Evolutionary conservation across 23 red algal genomes (phyloP), one percentile per base, ranked within the genome.

Genomic region (Gracilaria gracilis): DNA sequence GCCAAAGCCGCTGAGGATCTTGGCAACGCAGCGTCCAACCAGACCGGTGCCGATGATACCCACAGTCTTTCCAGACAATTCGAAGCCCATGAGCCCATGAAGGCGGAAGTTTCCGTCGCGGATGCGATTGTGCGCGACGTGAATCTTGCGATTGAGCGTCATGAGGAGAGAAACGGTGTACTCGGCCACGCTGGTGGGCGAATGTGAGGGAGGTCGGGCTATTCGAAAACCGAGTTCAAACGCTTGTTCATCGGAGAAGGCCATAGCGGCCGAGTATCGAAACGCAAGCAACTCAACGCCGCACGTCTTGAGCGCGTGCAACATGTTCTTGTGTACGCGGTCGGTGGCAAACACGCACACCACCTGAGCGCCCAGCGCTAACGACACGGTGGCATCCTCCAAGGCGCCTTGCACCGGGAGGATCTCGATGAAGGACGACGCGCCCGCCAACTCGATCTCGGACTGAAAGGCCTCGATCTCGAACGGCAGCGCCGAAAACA

Each of bases 71-170:
- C 79, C 84, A 5, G 42, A 37, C 28, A 96, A 11, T 23, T 96
- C 94, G 39, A 96, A 87, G 14, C 94, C 94, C 67, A 91, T 61
- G n/a, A 96, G 57, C 23, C 94, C 94, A 13, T 96, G 81, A 39
- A 91, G 42, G 39, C 42, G 55, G 65, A 96, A 89, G 65, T 96
- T 96, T 21, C 89, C 89, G 28, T 96, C 94, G 36, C 87, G 86
- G 50, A 96, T 87, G 42, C 87, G 75, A 57, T 87, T 96, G 77
- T 83, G 48, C 35, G 94, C 94, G 23, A 82, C 65, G 73, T 96
- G 94, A 19, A 91, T 44, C 80, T 91, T 89, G 35, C 94, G 81
- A 34, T 80, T 84, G 28, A 96, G 87, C 21, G 75, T 76, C 36
- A 96, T 51, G 44, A 96, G 46, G 14, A 92, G 81, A n/a, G 87